Conservation (phyloP, 1,284 basidiomycete genomes). For the Rhodotorula sp. region DNA sequence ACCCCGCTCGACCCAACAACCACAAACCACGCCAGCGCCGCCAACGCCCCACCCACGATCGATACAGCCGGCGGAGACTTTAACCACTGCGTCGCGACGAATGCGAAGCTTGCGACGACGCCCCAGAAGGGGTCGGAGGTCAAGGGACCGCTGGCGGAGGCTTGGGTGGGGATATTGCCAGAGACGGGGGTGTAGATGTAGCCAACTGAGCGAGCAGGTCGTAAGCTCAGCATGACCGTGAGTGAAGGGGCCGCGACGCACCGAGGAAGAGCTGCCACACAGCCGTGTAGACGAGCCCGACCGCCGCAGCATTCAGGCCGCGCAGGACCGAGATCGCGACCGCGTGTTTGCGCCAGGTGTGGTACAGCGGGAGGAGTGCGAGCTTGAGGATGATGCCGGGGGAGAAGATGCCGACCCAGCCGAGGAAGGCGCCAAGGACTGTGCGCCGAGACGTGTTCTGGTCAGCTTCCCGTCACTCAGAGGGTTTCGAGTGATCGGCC, state of each 20-base stretch:
- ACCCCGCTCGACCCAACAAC: neutral
- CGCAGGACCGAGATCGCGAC: neutral
- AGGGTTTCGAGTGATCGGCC: too few species aligned
- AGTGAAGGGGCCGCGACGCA: neutral
- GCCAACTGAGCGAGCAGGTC: neutral
- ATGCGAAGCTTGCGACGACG: neutral
- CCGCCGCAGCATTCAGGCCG: neutral
- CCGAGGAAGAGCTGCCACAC: slow-evolving; percentile 2
- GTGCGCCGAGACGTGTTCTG: slow-evolving; percentile 12
- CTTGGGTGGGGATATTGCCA: too few species aligned
- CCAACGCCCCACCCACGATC: neutral
- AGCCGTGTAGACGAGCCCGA: neutral
- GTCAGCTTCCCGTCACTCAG: too few species aligned
- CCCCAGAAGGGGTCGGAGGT: neutral
- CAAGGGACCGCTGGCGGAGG: neutral
- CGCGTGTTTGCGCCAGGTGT: slow-evolving; percentile 7
- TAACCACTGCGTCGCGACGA: neutral
- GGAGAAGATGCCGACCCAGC: slow-evolving; percentile 56
- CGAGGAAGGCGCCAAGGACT: slow-evolving; percentile 54
- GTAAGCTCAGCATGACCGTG: neutral
- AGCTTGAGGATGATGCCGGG: slow-evolving; percentile 58
- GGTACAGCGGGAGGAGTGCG: slow-evolving; percentile 52
- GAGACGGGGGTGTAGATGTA: neutral
- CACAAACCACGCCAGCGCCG: neutral
- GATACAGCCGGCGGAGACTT: neutral